Percentiles rank a stretch among this genome's conserved stretches.
phyloP scores from a whole-genome alignment of 108 stramenopile species.

The Skeletonema costatum region DNA sequence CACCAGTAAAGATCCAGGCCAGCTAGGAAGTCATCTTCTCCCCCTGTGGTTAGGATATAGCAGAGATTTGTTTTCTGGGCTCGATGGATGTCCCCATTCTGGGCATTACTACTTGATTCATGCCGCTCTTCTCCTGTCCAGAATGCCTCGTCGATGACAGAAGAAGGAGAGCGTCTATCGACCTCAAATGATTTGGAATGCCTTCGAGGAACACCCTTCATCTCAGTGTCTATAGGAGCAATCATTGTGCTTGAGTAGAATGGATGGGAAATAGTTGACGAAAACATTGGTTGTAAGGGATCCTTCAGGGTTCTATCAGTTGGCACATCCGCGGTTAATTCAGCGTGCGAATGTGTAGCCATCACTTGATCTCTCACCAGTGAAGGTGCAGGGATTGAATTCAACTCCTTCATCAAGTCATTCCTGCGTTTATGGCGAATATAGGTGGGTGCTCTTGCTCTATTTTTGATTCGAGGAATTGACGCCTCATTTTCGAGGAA shows the following conservation, averaged over 20 bases:
- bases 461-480: slow-evolving; percentile 2
- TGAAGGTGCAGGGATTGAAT: slow-evolving; percentile 3
- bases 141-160: neutral
- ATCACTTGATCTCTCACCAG: neutral
- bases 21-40: neutral
- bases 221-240: neutral
- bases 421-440: neutral
- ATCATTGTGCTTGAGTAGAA: neutral
- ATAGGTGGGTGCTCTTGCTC: neutral
- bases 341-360: neutral
- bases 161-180: neutral
- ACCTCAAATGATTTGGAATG: neutral
- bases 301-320: neutral
- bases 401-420: neutral
- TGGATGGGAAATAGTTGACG: neutral
- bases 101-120: neutral
- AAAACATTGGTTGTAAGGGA: neutral
- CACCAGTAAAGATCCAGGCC: neutral
- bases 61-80: neutral
- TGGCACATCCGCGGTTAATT: neutral
- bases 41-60: neutral
- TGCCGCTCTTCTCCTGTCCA: neutral
- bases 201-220: neutral
- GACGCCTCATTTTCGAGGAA: neutral
- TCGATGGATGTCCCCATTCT: neutral